Base-by-base conservation (phyloP, 352 stramenopile genomes). In the Globisporangium uncinulatum region DNA sequence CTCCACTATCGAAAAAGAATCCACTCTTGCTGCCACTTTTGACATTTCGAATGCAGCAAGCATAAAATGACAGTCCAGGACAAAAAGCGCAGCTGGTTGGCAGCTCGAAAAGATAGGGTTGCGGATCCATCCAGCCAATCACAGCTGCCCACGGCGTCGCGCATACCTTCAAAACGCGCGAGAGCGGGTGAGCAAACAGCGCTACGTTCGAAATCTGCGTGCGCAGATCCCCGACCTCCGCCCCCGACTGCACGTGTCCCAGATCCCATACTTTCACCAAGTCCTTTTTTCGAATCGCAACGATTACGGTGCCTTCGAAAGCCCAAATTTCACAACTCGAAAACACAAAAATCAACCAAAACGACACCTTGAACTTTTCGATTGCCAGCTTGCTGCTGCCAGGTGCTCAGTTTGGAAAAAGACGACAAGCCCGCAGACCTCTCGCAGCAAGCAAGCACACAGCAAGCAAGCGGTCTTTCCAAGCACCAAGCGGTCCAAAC, bases 321-420 rank as follows among this genome's bases (percentile, higher is more conserved):
- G 6, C 42, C 42, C 4, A 47, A n/a, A 45, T 29, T 29, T 29
- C 24, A 29, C 24, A 29, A 29, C 24, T 29, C 24, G 24, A 19
- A 19, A 24, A 47, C 14, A 6, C n/a, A 17, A 47, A 47, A 47
- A 24, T 47, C 21, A 24, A 19, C 20, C 42, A 47, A 47, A 29
- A 24, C 10, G n/a, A 9, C 42, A 14, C 41, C 64, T 72, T 75
- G 67, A 70, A 75, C 63, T 71, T 71, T 59, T 51, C 39, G 41
- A 55, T 43, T 15, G 9, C 15, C 17, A 5, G 24, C 31, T 51
- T 14, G 15, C n/a, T 20, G 29, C 9, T 43, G 48, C 5, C 14
- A 24, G 10, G n/a, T 54, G 62, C 58, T 81, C 78, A 89, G 59
- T 89, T 70, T 70, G 67, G 67, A 89, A 89, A 83, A 86, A 76